Conservation (phyloP, 305 asterid species). For the Rubia tinctorum region DNA sequence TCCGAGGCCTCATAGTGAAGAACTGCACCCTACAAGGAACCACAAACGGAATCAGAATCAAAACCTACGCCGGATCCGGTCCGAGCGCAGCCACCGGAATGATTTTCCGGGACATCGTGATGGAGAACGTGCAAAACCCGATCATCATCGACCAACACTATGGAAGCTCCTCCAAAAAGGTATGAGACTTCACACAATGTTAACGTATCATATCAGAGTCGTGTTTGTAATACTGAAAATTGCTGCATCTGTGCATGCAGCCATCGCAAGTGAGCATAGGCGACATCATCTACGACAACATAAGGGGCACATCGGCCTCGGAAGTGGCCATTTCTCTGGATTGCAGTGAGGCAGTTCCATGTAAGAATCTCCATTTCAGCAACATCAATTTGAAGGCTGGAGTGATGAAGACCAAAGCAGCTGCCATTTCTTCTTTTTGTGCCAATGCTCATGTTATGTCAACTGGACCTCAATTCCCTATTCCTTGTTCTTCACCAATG, state of each 20-base stretch:
- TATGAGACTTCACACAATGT: not conserved
- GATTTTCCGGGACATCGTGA: slow-evolving; percentile 40
- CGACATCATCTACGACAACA: slow-evolving; percentile 49
- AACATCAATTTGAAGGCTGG: slow-evolving; percentile 39
- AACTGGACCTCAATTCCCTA: slow-evolving; percentile 41
- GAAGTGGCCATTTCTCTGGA: slow-evolving; percentile 33
- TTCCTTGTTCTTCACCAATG: slow-evolving; percentile 29
- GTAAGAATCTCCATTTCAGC: slow-evolving; percentile 36
- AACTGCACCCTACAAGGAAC: slow-evolving; percentile 54
- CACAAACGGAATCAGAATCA: slow-evolving; percentile 56
- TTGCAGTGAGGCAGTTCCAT: slow-evolving; percentile 53
- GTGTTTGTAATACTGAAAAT: not conserved
- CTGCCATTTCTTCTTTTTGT: slow-evolving; percentile 30
- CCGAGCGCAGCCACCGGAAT: slow-evolving; percentile 47
- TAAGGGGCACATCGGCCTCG: slow-evolving; percentile 47
- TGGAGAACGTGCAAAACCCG: slow-evolving; percentile 53
- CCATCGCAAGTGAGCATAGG: slow-evolving; percentile 55
- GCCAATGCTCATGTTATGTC: slow-evolving; percentile 38
- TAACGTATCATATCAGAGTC: not conserved
- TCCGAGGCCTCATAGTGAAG: slow-evolving; percentile 47
- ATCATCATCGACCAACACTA: slow-evolving; percentile 52
- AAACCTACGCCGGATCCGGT: slow-evolving; percentile 42
- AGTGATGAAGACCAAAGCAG: slow-evolving; percentile 17
- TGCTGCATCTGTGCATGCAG: slow-evolving; percentile 25
- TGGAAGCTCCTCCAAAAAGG: slow-evolving; percentile 37